Percentiles rank a stretch among this genome's conserved stretches.
These are phyloP conservation scores for Geotrichum bryndzae DNA, from an alignment of 1,139 yeast genomes.

Conservation along the genomic window DNA sequence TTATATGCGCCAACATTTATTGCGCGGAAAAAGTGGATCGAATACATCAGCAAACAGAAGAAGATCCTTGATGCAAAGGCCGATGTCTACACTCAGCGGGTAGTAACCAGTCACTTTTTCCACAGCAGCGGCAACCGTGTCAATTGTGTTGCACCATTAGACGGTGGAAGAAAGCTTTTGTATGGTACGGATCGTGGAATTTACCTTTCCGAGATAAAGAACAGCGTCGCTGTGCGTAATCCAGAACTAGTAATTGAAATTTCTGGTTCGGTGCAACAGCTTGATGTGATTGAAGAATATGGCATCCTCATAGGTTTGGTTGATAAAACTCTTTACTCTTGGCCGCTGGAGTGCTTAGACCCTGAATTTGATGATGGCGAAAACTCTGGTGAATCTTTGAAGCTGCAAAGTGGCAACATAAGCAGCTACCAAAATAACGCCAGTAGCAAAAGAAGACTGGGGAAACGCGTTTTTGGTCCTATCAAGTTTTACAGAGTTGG, in stretches of 20 bases:
- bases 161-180: conserved; percentile 84
- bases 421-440: conserved; percentile 21
- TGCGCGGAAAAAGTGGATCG: conserved; percentile 75
- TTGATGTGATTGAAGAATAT: conserved; percentile 89
- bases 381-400: not conserved
- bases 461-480: conserved; percentile 77
- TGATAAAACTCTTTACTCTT: conserved; percentile 76
- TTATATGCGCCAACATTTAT: conserved; percentile 59
- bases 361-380: conserved; percentile 24
- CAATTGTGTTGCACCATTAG: conserved; percentile 90
- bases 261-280: conserved; percentile 66
- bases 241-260: conserved; percentile 75
- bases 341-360: conserved; percentile 71
- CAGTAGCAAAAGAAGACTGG: conserved; percentile 60
- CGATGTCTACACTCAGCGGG: conserved; percentile 69
- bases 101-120: conserved; percentile 64
- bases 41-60: conserved; percentile 74
- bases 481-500: conserved; percentile 89
- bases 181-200: conserved; percentile 93
- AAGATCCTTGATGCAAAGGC: conserved; percentile 60
- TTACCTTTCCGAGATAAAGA: conserved; percentile 55
- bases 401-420: not conserved
- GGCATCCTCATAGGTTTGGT: conserved; percentile 74
- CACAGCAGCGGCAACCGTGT: conserved; percentile 60
- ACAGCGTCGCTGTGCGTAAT: conserved; percentile 52